Percentiles rank a stretch among this genome's conserved stretches.
Evolutionary conservation across 78 protist genomes (phyloP).

Genomic region (Mastigamoeba balamuthi): DNA sequence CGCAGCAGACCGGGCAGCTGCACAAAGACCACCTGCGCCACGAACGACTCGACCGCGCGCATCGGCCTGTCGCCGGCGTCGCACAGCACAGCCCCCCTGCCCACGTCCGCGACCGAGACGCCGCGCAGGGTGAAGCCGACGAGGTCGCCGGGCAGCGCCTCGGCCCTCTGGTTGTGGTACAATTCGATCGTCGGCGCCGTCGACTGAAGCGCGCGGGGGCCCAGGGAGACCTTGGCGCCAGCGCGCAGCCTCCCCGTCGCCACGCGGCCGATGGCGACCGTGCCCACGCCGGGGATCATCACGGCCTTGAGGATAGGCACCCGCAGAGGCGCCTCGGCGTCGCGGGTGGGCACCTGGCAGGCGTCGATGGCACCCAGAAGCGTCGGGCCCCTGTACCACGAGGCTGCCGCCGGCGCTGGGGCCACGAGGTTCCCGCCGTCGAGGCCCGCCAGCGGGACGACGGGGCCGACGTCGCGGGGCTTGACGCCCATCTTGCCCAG

Average conservation of each 20-base stretch:
- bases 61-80: background rate
- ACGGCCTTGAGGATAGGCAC: background rate
- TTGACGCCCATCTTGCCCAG: background rate
- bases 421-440: background rate
- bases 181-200: background rate
- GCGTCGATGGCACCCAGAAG: background rate
- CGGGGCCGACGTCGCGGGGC: too few relatives aligned
- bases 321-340: background rate
- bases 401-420: background rate
- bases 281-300: background rate
- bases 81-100: background rate
- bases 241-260: background rate
- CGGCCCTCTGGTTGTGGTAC: background rate
- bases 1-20: background rate
- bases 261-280: conserved; percentile 1
- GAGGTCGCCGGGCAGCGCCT: background rate
- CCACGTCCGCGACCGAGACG: background rate
- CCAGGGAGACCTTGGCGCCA: background rate
- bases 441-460: background rate
- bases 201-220: background rate
- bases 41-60: background rate
- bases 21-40: background rate
- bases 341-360: background rate
- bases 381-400: background rate
- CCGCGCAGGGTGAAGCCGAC: background rate